Conservation (phyloP, 495 filamentous ascomycete species). For the Penicillium fimorum region DNA sequence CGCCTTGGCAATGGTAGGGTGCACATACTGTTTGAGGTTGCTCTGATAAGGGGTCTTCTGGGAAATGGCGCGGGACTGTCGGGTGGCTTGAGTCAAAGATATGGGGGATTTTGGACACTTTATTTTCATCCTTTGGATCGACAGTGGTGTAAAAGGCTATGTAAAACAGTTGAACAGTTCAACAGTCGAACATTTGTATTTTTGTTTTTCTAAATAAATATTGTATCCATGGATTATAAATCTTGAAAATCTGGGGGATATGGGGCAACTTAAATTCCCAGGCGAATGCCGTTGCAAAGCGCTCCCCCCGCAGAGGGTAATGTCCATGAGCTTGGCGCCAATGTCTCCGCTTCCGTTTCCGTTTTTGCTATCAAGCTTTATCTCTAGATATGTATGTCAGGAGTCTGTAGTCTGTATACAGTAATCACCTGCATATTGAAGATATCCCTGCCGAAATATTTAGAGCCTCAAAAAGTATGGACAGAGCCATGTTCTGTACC, state of each 20-base stretch:
- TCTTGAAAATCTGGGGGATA: neutral
- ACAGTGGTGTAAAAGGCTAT: neutral
- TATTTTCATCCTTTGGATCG: neutral
- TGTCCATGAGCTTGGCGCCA: conserved; percentile 5
- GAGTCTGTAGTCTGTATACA: neutral
- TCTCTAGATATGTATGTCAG: no score
- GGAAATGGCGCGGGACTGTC: neutral
- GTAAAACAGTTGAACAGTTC: neutral
- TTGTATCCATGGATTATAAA: no score
- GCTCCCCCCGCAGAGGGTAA: conserved; percentile 6
- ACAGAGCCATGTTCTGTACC: neutral
- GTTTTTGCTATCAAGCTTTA: no score
- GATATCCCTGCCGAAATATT: neutral
- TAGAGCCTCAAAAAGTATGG: neutral
- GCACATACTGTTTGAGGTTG: neutral
- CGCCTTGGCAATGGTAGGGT: conserved; percentile 2
- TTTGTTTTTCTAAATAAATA: no score
- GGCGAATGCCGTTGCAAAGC: conserved; percentile 3
- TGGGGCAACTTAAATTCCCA: neutral
- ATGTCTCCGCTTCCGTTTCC: conserved; percentile 2
- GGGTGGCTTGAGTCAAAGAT: conserved; percentile 8
- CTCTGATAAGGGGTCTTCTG: neutral
- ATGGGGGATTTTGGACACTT: neutral
- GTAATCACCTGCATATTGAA: neutral
- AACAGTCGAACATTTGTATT: neutral